Conservation (phyloP, 1,284 basidiomycete genomes). For the Boletellus deceptivus region DNA sequence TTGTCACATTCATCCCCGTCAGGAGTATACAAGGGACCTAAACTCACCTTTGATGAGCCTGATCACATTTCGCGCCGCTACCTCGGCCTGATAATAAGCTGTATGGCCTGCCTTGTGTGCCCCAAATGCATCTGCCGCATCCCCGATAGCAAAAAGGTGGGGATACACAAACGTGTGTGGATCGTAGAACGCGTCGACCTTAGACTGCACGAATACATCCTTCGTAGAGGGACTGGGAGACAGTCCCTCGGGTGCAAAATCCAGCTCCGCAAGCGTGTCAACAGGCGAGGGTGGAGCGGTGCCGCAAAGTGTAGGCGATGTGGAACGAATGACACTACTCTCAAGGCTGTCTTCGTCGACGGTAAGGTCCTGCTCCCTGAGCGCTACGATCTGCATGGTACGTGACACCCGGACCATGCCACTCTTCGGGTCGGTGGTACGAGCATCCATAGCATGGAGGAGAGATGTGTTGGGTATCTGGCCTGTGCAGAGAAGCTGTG, state of each 20-base stretch:
- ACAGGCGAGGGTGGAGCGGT: slow-evolving; percentile 8
- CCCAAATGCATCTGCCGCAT: slow-evolving; percentile 68
- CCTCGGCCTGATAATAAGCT: slow-evolving; percentile 54
- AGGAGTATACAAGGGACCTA: too few species aligned
- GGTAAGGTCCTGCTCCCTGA: neutral
- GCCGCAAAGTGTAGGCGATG: slow-evolving; percentile 11
- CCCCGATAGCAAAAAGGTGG: slow-evolving; percentile 67
- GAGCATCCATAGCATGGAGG: slow-evolving; percentile 48
- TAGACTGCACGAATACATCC: neutral
- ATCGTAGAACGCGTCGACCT: slow-evolving; percentile 25
- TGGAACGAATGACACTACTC: neutral
- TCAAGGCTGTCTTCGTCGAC: neutral
- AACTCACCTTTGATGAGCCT: slow-evolving; percentile 31
- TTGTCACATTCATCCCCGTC: neutral
- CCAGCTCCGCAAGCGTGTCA: slow-evolving; percentile 8
- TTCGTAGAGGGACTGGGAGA: too few species aligned
- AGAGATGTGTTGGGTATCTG: slow-evolving; percentile 70
- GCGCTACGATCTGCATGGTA: slow-evolving; percentile 54
- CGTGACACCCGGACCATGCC: slow-evolving; percentile 55
- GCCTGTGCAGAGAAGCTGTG: slow-evolving; percentile 74
- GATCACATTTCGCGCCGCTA: slow-evolving; percentile 55
- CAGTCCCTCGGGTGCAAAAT: neutral
- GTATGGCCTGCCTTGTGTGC: slow-evolving; percentile 72
- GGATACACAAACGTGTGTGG: slow-evolving; percentile 35
- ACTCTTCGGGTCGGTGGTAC: slow-evolving; percentile 47